Evolutionary conservation across 139 green algal species (phyloP).

Genomic region (Closterium sp.): DNA sequence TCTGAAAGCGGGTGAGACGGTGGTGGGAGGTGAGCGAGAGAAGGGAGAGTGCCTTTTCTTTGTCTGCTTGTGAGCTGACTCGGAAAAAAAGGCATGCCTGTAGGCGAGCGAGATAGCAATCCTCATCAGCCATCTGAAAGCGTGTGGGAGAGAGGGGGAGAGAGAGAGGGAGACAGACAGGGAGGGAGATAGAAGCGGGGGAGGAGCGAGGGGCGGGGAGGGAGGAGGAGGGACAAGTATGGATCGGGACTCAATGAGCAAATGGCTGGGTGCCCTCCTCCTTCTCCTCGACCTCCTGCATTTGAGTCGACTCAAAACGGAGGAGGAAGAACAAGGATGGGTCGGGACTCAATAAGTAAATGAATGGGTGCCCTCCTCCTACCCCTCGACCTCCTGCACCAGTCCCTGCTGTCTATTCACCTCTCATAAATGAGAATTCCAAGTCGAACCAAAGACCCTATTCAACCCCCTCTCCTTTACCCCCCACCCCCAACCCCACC

Average conservation of each 20-base stretch:
- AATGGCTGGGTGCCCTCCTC: no score
- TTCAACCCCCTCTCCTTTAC: neutral
- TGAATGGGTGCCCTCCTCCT: no score
- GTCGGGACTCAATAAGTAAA: no score
- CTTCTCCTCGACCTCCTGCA: no score
- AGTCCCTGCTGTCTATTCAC: no score
- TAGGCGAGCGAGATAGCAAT: constrained; percentile 42
- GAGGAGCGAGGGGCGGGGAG: neutral
- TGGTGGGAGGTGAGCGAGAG: no score
- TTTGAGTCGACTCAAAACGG: neutral
- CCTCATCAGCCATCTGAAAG: constrained; percentile 13
- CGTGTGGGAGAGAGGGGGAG: neutral
- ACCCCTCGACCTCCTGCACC: no score
- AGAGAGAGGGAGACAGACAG: neutral
- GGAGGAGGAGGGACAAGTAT: neutral
- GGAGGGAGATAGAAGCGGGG: neutral
- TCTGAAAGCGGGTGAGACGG: neutral
- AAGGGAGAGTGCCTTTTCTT: neutral
- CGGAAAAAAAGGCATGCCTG: constrained; percentile 41
- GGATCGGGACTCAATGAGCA: no score
- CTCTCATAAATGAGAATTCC: no score
- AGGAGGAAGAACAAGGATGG: neutral
- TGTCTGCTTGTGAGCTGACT: no score
- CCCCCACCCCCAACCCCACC: no score
- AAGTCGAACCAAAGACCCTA: no score